These are phyloP conservation scores for Sarocladium kiliense DNA, from an alignment of 2,329 filamentous ascomycete genomes.

Conservation along the genomic window DNA sequence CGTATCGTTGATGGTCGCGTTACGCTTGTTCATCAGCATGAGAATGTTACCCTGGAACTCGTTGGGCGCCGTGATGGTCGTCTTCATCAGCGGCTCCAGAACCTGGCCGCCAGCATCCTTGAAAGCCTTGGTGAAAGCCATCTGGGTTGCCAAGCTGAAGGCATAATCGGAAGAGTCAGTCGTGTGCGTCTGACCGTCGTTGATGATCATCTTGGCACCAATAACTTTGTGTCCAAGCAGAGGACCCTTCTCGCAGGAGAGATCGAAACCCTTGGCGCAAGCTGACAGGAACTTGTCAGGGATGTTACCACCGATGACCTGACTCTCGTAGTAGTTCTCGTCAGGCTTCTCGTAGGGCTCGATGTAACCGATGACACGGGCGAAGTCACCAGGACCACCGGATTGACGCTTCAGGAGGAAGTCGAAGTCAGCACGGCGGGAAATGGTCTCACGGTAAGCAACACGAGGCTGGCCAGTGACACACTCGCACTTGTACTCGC, in stretches of 20 bases:
- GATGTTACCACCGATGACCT: conserved; percentile 84
- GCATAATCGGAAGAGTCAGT: conserved; percentile 97
- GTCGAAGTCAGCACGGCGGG: conserved; percentile 75
- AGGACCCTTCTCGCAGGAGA: conserved; percentile 78
- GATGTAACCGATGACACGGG: conserved; percentile 85
- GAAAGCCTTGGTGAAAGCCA: conserved; percentile 96
- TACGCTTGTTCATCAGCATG: conserved; percentile 93
- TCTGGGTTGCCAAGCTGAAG: conserved; percentile 90
- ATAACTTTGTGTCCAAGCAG: conserved; percentile 91
- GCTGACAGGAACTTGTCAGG: conserved; percentile 93
- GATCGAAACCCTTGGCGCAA: conserved; percentile 90
- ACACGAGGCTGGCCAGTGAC: conserved; percentile 95
- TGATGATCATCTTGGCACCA: conserved; percentile 84
- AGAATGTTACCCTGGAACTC: conserved; percentile 98
- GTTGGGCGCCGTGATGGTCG: conserved; percentile 87
- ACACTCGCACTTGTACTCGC: conserved; percentile 96
- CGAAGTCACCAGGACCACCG: conserved; percentile 92
- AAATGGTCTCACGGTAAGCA: conserved; percentile 92
- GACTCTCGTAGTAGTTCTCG: conserved; percentile 78
- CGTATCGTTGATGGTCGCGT: conserved; percentile 90
- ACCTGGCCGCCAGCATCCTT: conserved; percentile 73
- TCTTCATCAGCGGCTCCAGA: conserved; percentile 97
- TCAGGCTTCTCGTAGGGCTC: conserved; percentile 73
- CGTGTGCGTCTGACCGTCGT: conserved; percentile 94
- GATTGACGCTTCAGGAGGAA: conserved; percentile 93